Percentiles rank a stretch among this genome's conserved stretches.
phyloP scores from a whole-genome alignment of 495 filamentous ascomycete species.

The Parathielavia hyrcaniae region DNA sequence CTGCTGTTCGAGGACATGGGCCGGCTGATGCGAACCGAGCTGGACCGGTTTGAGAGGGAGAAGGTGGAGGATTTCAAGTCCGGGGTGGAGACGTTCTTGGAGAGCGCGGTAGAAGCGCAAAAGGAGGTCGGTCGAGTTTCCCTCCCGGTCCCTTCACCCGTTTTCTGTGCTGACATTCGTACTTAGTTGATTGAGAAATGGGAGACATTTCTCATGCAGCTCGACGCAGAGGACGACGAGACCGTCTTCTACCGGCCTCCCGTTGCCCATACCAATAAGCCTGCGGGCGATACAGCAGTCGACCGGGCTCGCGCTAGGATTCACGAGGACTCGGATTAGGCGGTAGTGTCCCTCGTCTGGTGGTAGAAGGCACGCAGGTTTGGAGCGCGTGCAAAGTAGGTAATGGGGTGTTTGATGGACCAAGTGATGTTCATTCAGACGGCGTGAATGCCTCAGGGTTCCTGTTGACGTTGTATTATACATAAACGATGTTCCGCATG shows the following conservation, averaged over 20 bases:
- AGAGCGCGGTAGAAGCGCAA: constrained; percentile 94
- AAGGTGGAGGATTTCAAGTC: constrained; percentile 99
- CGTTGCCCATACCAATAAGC: constrained; percentile 40
- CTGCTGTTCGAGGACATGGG: constrained; percentile 98
- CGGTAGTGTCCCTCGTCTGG: constrained; percentile 2
- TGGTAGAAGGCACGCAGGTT: neutral
- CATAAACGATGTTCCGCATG: constrained; percentile 8
- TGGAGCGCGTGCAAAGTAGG: neutral
- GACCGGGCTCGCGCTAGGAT: constrained; percentile 47
- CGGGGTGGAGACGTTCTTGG: constrained; percentile 93
- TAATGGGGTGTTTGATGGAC: neutral
- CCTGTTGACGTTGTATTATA: constrained; percentile 20
- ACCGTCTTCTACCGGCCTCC: constrained; percentile 66
- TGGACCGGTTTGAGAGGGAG: constrained; percentile 91
- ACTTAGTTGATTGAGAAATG: constrained; percentile 89
- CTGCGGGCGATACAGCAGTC: constrained; percentile 43
- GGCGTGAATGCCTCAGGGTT: neutral
- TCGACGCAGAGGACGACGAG: constrained; percentile 88
- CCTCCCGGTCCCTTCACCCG: neutral
- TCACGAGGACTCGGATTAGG: constrained; percentile 48
- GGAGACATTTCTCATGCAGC: constrained; percentile 94
- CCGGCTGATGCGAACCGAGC: constrained; percentile 77
- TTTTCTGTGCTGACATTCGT: constrained; percentile 22
- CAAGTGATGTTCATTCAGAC: neutral
- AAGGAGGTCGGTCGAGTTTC: constrained; percentile 70